Evolutionary conservation across 768 basidiomycete genomes (phyloP).

Genomic region (Naganishia friedmannii): DNA sequence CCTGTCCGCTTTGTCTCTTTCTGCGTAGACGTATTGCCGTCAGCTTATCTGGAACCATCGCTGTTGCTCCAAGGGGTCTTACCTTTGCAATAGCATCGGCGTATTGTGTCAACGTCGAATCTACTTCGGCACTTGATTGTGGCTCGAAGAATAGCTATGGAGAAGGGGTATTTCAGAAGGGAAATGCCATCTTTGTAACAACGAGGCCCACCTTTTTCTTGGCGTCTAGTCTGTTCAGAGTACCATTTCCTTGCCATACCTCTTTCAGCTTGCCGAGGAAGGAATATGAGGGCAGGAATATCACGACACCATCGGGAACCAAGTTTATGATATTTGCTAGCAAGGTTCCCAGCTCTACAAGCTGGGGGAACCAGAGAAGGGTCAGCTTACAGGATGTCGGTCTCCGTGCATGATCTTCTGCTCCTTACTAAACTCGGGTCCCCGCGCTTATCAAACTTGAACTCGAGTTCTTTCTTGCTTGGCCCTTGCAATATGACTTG

Average conservation of each 20-base stretch:
- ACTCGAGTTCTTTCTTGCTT: constrained; percentile 68
- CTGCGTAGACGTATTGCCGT: constrained; percentile 5
- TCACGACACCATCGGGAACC: constrained; percentile 81
- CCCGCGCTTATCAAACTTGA: constrained; percentile 72
- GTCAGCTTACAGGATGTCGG: constrained; percentile 2
- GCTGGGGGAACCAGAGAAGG: constrained; percentile 53
- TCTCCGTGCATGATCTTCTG: background rate
- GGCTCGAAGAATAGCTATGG: constrained; percentile 85
- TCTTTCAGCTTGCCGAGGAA: constrained; percentile 69
- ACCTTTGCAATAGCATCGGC: constrained; percentile 56
- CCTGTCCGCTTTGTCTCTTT: constrained; percentile 54
- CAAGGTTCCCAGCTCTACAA: constrained; percentile 77
- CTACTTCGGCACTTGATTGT: constrained; percentile 67
- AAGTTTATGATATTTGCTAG: constrained; percentile 74
- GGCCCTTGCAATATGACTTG: constrained; percentile 74
- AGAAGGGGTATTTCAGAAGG: constrained; percentile 21
- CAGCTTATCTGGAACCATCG: background rate
- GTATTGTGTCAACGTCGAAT: constrained; percentile 71
- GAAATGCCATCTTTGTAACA: background rate
- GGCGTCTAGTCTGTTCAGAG: constrained; percentile 61
- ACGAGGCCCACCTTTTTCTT: constrained; percentile 70
- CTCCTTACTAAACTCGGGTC: constrained; percentile 63
- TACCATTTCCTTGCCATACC: constrained; percentile 64
- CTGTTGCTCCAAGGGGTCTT: constrained; percentile 6
- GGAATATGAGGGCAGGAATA: constrained; percentile 89